Percentiles rank a stretch among this genome's conserved stretches.
Conservation (phyloP, 441 rosid genomes). For the Populus tomentosa region DNA sequence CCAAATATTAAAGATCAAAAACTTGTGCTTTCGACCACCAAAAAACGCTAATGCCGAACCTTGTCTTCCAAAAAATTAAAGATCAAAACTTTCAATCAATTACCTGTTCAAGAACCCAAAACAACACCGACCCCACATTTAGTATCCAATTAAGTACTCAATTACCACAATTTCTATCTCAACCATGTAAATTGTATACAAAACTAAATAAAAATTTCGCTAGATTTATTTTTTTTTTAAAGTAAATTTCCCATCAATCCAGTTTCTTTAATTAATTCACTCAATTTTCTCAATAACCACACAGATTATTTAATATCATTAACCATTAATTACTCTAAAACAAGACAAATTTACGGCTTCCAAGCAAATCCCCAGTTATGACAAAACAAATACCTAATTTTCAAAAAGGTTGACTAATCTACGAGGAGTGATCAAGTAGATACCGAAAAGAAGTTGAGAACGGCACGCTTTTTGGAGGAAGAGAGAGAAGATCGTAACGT, state of each 20-base stretch:
- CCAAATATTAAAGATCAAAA: background rate
- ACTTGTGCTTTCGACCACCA: background rate
- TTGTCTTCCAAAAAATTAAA: background rate
- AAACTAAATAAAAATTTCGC: background rate
- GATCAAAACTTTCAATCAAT: background rate
- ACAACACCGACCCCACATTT: background rate
- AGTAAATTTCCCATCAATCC: background rate
- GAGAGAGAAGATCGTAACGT: slow-evolving; percentile 9
- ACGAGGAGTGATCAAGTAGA: background rate
- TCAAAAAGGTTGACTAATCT: slow-evolving; percentile 11
- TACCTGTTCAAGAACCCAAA: background rate
- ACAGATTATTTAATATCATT: background rate
- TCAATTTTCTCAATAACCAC: background rate
- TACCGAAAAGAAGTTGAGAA: background rate
- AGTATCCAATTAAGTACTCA: background rate
- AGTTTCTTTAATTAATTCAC: background rate
- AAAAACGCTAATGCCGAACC: background rate
- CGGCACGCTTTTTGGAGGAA: background rate
- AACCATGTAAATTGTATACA: background rate
- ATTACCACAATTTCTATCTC: no score
- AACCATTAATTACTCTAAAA: background rate
- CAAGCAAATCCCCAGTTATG: background rate
- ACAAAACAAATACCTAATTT: background rate
- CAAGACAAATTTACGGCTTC: background rate
- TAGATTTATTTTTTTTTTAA: background rate